Percentiles rank a stretch among this genome's conserved stretches.
These are phyloP conservation scores for Tetracladium marchalianum DNA, from an alignment of 495 filamentous ascomycete genomes.

Conservation along the genomic window DNA sequence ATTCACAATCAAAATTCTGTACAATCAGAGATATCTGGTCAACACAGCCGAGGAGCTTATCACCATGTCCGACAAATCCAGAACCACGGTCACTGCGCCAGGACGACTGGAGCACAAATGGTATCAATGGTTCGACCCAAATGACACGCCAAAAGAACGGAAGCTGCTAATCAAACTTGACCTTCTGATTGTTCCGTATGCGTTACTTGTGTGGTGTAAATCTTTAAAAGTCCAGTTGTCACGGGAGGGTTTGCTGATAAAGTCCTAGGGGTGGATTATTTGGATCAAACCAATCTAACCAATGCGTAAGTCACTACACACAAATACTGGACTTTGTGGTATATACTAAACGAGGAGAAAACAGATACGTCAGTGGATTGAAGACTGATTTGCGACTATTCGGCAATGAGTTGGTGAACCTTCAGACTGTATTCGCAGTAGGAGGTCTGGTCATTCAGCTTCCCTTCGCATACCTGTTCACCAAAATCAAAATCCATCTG, in stretches of 20 bases:
- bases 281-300: slow-evolving; percentile 30
- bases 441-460: slow-evolving; percentile 41
- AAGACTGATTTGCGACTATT: slow-evolving; percentile 23
- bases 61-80: no score
- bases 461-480: slow-evolving; percentile 41
- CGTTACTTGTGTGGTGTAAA: no score
- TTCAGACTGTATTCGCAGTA: slow-evolving; percentile 39
- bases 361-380: no score
- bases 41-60: no score
- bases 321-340: slow-evolving; percentile 29
- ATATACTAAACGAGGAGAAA: no score
- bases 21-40: no score
- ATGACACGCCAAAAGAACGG: slow-evolving; percentile 33
- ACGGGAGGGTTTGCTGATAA: slow-evolving; percentile 26
- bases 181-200: background rate
- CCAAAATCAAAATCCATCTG: slow-evolving; percentile 36
- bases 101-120: slow-evolving; percentile 25
- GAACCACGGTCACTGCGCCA: background rate
- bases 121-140: slow-evolving; percentile 34
- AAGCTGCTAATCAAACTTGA: slow-evolving; percentile 36
- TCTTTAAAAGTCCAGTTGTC: no score
- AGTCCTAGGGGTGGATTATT: slow-evolving; percentile 38
- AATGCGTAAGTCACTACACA: slow-evolving; percentile 12
- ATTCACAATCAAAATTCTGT: no score
- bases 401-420: slow-evolving; percentile 37